Percentiles rank a stretch among this genome's conserved stretches.
Evolutionary conservation across 2,329 filamentous ascomycete genomes (phyloP).

Genomic region (Phoma sp.): DNA sequence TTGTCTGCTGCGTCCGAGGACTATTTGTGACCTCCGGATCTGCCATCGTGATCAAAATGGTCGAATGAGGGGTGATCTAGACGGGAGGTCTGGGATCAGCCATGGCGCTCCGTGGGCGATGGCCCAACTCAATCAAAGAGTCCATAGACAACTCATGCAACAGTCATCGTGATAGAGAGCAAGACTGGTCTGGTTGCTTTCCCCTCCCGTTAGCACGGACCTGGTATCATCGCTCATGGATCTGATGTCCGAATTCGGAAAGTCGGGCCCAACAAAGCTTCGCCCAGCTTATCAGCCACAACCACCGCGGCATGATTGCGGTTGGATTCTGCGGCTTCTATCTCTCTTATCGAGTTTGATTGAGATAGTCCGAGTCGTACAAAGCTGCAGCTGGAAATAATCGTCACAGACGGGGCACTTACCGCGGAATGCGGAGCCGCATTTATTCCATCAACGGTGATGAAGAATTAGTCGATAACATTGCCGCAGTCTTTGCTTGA

Average conservation of each 20-base stretch:
- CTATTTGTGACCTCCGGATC: constrained; percentile 16
- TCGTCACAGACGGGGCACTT: background rate
- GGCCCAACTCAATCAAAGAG: constrained; percentile 21
- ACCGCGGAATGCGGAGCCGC: constrained; percentile 9
- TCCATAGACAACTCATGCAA: constrained; percentile 21
- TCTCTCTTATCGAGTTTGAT: constrained; percentile 24
- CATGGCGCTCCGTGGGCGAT: constrained; percentile 19
- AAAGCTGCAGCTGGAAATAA: background rate
- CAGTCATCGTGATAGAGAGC: constrained; percentile 31
- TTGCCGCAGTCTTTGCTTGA: background rate
- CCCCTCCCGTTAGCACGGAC: constrained; percentile 39
- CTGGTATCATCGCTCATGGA: constrained; percentile 28
- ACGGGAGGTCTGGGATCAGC: constrained; percentile 14
- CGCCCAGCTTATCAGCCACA: constrained; percentile 27
- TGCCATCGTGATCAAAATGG: constrained; percentile 38
- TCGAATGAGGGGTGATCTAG: constrained; percentile 15
- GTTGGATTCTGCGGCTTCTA: constrained; percentile 21
- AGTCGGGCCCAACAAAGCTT: constrained; percentile 25
- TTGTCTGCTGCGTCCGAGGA: constrained; percentile 14
- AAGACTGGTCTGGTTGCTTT: constrained; percentile 32
- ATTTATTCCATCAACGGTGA: background rate
- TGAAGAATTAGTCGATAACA: background rate
- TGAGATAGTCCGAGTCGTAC: constrained; percentile 10
- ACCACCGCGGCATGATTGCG: constrained; percentile 19
- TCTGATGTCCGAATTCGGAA: constrained; percentile 40